Percentiles rank a stretch among this genome's conserved stretches.
Conservation (phyloP, 2,329 filamentous ascomycete genomes). For the Talaromyces amestolkiae region DNA sequence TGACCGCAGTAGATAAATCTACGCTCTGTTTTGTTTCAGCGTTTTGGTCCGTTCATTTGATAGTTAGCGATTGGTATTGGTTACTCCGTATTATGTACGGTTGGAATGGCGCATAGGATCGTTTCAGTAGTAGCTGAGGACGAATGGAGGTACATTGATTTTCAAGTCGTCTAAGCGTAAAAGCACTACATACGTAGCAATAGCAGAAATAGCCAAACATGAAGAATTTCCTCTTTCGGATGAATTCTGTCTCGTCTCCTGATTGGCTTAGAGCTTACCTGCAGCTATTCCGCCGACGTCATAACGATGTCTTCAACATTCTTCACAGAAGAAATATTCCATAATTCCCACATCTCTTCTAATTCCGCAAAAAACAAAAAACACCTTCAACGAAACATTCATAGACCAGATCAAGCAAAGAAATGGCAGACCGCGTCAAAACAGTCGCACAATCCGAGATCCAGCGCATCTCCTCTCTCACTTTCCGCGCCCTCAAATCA, state of each 20-base stretch:
- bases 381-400: not conserved
- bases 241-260: not conserved
- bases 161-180: not conserved
- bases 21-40: slow-evolving; percentile 4
- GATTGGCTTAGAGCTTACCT: not conserved
- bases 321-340: not conserved
- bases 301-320: not conserved
- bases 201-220: not conserved
- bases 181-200: not conserved
- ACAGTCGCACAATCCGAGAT: slow-evolving; percentile 67
- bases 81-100: slow-evolving; percentile 16
- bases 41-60: slow-evolving; percentile 6
- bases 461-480: slow-evolving; percentile 60
- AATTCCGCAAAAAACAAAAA: too few species aligned
- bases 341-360: not conserved
- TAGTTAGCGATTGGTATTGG: slow-evolving; percentile 19
- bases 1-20: slow-evolving; percentile 38
- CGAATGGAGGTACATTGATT: not conserved
- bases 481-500: slow-evolving; percentile 69
- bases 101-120: not conserved
- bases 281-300: not conserved
- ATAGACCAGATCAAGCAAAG: not conserved
- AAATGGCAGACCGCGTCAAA: slow-evolving; percentile 53
- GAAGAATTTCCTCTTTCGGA: not conserved
- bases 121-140: not conserved